These are phyloP conservation scores for Trametes sp. DNA, from an alignment of 1,284 basidiomycete species.

Conservation along the genomic window DNA sequence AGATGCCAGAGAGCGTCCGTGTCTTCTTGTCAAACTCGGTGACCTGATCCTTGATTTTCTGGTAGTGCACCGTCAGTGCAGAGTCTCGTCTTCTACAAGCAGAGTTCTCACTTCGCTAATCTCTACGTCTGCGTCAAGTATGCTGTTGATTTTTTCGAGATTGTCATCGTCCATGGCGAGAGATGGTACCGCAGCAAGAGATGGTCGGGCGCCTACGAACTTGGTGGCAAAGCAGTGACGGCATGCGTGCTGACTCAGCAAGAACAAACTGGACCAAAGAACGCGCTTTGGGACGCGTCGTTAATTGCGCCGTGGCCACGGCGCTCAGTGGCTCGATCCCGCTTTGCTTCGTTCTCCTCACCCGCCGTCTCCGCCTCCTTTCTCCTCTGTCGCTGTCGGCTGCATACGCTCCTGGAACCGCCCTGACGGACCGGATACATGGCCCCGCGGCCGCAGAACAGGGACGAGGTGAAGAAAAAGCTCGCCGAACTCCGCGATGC, in stretches of 20 bases:
- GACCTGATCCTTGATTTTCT: conserved; percentile 83
- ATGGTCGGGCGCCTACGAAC: conserved; percentile 11
- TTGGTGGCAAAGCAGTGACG: background rate
- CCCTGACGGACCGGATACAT: conserved; percentile 8
- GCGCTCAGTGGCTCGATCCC: background rate
- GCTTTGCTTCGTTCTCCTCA: background rate
- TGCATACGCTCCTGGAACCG: background rate
- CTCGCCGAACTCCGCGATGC: conserved; percentile 61
- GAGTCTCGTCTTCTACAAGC: background rate
- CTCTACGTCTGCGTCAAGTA: conserved; percentile 60
- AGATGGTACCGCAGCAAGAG: conserved; percentile 17
- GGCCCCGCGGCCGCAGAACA: conserved; percentile 21
- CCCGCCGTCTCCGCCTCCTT: no score
- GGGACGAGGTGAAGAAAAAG: conserved; percentile 48
- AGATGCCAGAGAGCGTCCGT: conserved; percentile 66
- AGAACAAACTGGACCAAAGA: conserved; percentile 22
- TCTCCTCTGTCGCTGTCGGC: background rate
- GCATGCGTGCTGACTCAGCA: conserved; percentile 1
- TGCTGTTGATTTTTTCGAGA: conserved; percentile 58
- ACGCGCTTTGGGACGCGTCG: conserved; percentile 29
- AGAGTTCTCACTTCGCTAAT: conserved; percentile 54
- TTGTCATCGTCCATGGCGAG: conserved; percentile 62
- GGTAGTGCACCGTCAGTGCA: conserved; percentile 4
- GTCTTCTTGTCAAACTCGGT: conserved; percentile 77
- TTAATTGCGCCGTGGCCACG: background rate